These are phyloP conservation scores for Candida sanyaensis DNA, from an alignment of 1,139 yeast genomes.

Conservation along the genomic window DNA sequence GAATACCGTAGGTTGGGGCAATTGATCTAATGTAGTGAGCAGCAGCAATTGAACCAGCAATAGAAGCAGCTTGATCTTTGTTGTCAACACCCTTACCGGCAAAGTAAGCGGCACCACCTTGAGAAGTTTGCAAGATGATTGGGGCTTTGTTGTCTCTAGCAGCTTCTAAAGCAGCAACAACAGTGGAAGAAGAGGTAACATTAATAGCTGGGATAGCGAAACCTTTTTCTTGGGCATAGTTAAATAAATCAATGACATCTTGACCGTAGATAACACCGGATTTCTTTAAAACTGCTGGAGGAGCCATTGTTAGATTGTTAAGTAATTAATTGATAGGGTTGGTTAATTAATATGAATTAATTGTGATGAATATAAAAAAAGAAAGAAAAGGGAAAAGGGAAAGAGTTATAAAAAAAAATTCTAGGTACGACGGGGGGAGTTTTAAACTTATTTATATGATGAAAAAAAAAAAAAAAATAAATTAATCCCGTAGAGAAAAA, in stretches of 20 bases:
- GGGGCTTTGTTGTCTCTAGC: conserved; percentile 97
- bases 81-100: conserved; percentile 99
- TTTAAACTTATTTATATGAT: background rate
- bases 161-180: conserved; percentile 95
- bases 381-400: conserved; percentile 1
- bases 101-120: conserved; percentile 99
- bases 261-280: conserved; percentile 99
- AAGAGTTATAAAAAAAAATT: background rate
- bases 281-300: conserved; percentile 73
- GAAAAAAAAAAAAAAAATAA: no score
- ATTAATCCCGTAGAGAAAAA: background rate
- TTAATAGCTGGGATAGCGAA: conserved; percentile 99
- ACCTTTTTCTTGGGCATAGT: conserved; percentile 89
- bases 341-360: background rate
- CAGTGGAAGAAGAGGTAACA: conserved; percentile 97
- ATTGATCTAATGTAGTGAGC: conserved; percentile 96
- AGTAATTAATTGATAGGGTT: conserved; percentile 3
- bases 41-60: conserved; percentile 95
- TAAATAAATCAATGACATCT: conserved; percentile 89
- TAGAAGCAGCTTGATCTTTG: conserved; percentile 90
- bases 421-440: background rate
- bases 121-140: conserved; percentile 94
- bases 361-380: conserved; percentile 3
- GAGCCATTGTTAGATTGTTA: conserved; percentile 30
- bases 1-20: conserved; percentile 96